Conservation (phyloP, 768 basidiomycete species). For the Boletus rubropictus region DNA sequence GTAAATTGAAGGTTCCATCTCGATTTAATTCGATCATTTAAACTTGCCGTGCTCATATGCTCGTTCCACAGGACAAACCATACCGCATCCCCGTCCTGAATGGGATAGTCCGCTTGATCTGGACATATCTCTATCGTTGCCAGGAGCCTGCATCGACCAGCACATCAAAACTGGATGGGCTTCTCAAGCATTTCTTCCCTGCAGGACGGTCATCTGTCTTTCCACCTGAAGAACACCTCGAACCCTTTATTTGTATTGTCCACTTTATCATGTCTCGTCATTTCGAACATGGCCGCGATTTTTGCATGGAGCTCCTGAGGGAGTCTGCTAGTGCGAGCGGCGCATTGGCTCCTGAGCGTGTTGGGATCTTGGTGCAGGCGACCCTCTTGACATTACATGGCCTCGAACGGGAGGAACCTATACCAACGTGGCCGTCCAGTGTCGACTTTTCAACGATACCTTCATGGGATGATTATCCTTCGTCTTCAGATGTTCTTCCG, state of each 20-base stretch:
- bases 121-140: conserved; percentile 95
- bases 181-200: conserved; percentile 79
- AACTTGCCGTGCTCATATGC: conserved; percentile 1
- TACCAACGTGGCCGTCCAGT: conserved; percentile 75
- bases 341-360: conserved; percentile 62
- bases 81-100: conserved; percentile 70
- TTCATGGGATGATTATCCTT: conserved; percentile 60
- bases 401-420: conserved; percentile 63
- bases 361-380: conserved; percentile 70
- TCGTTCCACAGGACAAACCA: conserved; percentile 61
- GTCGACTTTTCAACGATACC: conserved; percentile 55
- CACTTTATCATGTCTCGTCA: conserved; percentile 83
- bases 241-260: conserved; percentile 69
- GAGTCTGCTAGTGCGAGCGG: conserved; percentile 48
- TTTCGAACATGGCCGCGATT: conserved; percentile 78
- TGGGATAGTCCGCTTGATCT: conserved; percentile 75
- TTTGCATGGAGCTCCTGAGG: conserved; percentile 76
- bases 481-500: conserved; percentile 60
- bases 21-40: neutral
- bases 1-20: conserved; percentile 69
- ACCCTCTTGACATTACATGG: conserved; percentile 64
- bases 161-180: conserved; percentile 68
- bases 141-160: conserved; percentile 77
- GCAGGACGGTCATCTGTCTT: conserved; percentile 52
- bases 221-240: conserved; percentile 69